Base-by-base conservation (phyloP, 164 flowering plant genomes). In the Hamamelis virginiana region DNA sequence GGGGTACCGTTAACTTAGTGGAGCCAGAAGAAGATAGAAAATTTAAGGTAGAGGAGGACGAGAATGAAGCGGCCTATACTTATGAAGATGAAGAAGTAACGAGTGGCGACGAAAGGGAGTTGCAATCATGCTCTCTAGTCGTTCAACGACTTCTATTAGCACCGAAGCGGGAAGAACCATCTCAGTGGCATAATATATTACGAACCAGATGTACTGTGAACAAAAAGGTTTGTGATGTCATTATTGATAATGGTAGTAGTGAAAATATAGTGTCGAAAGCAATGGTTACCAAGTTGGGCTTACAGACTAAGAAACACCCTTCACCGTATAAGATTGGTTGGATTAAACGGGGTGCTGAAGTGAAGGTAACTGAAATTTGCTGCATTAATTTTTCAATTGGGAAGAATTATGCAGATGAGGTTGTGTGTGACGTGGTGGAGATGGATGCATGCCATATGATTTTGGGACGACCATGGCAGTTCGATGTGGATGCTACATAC, bases 381-480 rank as follows among this genome's bases (percentile, higher is more conserved):
- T 16, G 19, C 22, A 19, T 52, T 18, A 52, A 52, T 19, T 52
- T 52, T 52, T 52, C 22, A 52, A 52, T 52, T 52, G 57, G 57
- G 57, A 19, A 52, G 9, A 18, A 18, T 52, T 52, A 18, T 52
- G 22, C 19, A 52, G 57, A 52, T 18, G 19, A 18, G 19, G 21
- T 52, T 18, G 19, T 18, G 23, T 52, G 57, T 52, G 57, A 52
- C 9, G 23, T 52, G 21, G 57, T 52, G 22, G 22, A 18, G 9
- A 52, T 52, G 57, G 57, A 52, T 52, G 59, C 59, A 9, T 56
- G 59, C 28, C 59, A 22, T 22, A 56, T 56, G 11, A 9, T 56
- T 56, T 56, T 56, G 15, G 28, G 59, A 8, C 28, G 2, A 22
- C 28, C 28, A 22, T 56, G 59, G 28, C 26, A 56, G 19, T 56